These are phyloP conservation scores for Leucaena leucocephala DNA, from an alignment of 306 rosid species.

Conservation along the genomic window DNA sequence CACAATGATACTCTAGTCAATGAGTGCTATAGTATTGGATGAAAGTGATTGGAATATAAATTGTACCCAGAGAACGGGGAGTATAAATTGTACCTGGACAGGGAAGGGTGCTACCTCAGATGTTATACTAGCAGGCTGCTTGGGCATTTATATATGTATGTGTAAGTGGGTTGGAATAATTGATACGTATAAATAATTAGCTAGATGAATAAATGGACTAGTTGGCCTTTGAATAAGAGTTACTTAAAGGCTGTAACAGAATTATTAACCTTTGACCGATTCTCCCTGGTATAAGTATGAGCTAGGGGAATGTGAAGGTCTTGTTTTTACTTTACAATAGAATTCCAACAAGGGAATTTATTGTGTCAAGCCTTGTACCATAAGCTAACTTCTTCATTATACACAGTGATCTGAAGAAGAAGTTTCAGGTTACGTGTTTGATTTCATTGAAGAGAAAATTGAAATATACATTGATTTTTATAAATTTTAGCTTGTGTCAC, in stretches of 20 bases:
- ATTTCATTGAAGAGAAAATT: conserved; percentile 1
- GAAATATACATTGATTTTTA: not conserved
- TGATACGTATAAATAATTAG: not conserved
- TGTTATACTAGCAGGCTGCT: not conserved
- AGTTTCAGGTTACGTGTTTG: not conserved
- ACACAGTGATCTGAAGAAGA: not conserved
- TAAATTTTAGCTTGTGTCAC: not conserved
- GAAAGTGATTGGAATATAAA: not conserved
- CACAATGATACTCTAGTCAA: not conserved
- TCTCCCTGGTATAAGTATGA: not conserved
- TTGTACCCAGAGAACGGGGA: not conserved
- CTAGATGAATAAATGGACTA: not conserved
- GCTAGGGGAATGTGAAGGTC: not conserved
- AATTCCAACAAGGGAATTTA: not conserved
- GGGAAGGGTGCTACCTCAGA: not conserved
- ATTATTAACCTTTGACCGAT: not conserved
- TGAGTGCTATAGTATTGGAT: not conserved
- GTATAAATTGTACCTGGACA: not conserved
- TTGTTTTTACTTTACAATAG: not conserved
- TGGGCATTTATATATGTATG: not conserved
- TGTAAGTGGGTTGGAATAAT: not conserved
- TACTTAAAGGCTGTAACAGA: not conserved
- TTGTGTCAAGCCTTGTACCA: not conserved
- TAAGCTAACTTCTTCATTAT: not conserved
- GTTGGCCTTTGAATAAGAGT: not conserved